Base-by-base conservation (phyloP, 768 basidiomycete genomes). In the Solioccasus polychromus region DNA sequence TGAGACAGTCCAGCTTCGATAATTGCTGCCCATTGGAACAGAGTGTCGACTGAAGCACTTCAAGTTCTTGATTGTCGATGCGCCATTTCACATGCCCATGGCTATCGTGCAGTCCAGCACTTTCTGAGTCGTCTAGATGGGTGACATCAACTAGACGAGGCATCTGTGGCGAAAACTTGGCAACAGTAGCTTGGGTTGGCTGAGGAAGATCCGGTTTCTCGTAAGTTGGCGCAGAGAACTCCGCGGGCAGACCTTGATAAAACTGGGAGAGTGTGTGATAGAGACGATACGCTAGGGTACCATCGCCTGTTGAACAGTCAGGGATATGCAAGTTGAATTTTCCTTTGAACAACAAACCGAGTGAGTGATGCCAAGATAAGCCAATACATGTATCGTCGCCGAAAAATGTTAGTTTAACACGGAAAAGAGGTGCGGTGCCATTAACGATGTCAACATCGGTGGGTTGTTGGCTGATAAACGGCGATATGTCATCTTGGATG, bases 1-100 rank as follows among this genome's bases (percentile, higher is more conserved):
- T 56, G 38, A 69, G 50, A 45, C 61, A 65, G 39, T 68, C 66
- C 4, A 66, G 59, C 11, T 42, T 42, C 3, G 63, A 58, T 8
- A 56, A 20, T 19, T 24, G 24, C 11, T 25, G 19, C 15, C 18
- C 14, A 6, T 19, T 5, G 2, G 15, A 11, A 2, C 26, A 35
- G 23, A 61, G 46, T 35, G 24, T 28, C 5, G 42, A 47, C 28
- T 44, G 39, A 40, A 57, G 54, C 9, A 10, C 32, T 6, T 22
- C 22, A 14, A 60, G 38, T 9, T 49, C 48, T 19, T 24, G 19
- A 23, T 25, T 11, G 24, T 49, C 31, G 5, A 50, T 23, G 9
- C 44, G 39, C 43, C 43, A 55, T 19, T 23, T 42, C 18, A 61
- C 6, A 25, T 50, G 19, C n/a, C 35, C 39, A 9, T 50, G 9